A percentile compares a stretch with the other conserved stretches of the same genome.
Conservation (phyloP, 2,329 filamentous ascomycete genomes). For the Fusarium albosuccineum region DNA sequence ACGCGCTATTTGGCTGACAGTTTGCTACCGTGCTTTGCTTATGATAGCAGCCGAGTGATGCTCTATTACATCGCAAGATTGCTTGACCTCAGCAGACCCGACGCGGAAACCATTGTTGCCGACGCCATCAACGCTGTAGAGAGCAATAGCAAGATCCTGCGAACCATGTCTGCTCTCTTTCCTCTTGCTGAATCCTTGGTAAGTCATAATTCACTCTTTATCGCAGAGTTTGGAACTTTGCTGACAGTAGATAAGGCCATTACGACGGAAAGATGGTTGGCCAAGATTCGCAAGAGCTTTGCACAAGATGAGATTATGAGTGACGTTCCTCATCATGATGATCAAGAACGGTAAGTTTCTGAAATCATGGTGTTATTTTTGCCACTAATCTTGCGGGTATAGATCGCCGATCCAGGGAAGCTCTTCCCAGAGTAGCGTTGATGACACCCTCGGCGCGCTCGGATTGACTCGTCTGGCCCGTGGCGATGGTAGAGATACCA, state of each 20-base stretch:
- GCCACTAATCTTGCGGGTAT: constrained; percentile 10
- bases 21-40: constrained; percentile 60
- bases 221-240: background rate
- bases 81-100: constrained; percentile 52
- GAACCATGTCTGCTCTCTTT: constrained; percentile 54
- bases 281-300: constrained; percentile 53
- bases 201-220: constrained; percentile 22
- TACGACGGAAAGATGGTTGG: constrained; percentile 56
- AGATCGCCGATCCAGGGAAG: constrained; percentile 41
- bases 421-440: constrained; percentile 35
- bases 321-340: constrained; percentile 34
- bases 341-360: constrained; percentile 36
- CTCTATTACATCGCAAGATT: constrained; percentile 61
- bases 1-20: constrained; percentile 58
- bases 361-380: background rate
- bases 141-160: constrained; percentile 54
- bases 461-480: constrained; percentile 42
- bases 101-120: constrained; percentile 52
- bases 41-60: constrained; percentile 62
- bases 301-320: constrained; percentile 46
- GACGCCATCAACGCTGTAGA: constrained; percentile 57
- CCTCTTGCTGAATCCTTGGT: constrained; percentile 57
- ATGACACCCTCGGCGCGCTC: constrained; percentile 40
- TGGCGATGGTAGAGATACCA: constrained; percentile 37
- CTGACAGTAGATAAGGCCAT: constrained; percentile 46